Conservation (phyloP, 305 asterid species). For the Fraxinus albicans region DNA sequence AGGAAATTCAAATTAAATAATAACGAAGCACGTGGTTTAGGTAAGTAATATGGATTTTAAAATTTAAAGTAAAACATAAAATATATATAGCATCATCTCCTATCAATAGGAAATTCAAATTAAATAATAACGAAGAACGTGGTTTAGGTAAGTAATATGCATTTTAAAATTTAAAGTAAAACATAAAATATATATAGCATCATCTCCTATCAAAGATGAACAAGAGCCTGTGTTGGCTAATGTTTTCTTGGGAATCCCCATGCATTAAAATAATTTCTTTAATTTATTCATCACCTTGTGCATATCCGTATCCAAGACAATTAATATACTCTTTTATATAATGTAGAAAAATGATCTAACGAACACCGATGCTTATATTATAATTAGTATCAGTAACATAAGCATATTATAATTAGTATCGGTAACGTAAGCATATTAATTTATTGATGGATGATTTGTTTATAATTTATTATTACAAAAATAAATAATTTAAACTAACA, state of each 20-base stretch:
- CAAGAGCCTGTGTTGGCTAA: background rate
- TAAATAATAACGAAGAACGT: background rate
- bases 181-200: background rate
- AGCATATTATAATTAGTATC: too few relatives aligned
- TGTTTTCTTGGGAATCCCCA: background rate
- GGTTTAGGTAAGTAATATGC: background rate
- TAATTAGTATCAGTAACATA: too few relatives aligned
- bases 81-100: background rate
- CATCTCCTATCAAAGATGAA: background rate
- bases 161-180: background rate
- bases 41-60: background rate
- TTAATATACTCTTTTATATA: too few relatives aligned
- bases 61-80: background rate
- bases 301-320: background rate
- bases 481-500: too few relatives aligned
- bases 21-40: background rate
- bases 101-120: background rate
- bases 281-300: background rate
- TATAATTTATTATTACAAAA: too few relatives aligned
- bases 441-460: background rate
- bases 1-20: background rate
- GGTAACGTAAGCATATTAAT: too few relatives aligned
- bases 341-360: too few relatives aligned
- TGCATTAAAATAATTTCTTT: background rate
- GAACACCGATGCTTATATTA: too few relatives aligned